phyloP scores from a whole-genome alignment of 1,284 basidiomycete species.

The Heliocybe sulcata region DNA sequence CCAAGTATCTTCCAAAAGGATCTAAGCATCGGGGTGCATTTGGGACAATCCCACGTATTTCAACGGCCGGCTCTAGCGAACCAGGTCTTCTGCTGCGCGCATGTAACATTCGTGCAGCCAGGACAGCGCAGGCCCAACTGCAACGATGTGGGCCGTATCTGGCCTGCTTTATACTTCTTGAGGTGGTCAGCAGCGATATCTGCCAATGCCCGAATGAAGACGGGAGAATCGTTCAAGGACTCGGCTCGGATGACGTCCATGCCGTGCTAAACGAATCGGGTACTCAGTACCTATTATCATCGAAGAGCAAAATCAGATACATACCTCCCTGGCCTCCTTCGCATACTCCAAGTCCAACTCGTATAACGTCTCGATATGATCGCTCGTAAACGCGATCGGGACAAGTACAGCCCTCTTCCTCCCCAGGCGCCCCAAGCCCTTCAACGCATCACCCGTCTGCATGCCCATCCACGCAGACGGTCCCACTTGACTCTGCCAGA shows the following conservation, averaged over 20 bases:
- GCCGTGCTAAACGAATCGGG: slow-evolving; percentile 41
- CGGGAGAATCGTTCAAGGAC: slow-evolving; percentile 97
- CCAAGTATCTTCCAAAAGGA: not conserved
- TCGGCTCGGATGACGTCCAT: slow-evolving; percentile 89
- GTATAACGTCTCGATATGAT: slow-evolving; percentile 98
- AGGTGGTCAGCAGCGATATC: slow-evolving; percentile 89
- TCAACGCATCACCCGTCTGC: slow-evolving; percentile 89
- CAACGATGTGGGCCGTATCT: slow-evolving; percentile 55
- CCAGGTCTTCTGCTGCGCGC: slow-evolving; percentile 85
- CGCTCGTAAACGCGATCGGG: slow-evolving; percentile 97
- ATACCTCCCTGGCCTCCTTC: slow-evolving; percentile 85
- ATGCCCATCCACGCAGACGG: slow-evolving; percentile 98
- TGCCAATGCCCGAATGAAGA: slow-evolving; percentile 94
- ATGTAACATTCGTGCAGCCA: slow-evolving; percentile 86
- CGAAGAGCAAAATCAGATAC: slow-evolving; percentile 16
- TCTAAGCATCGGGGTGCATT: too few relatives aligned
- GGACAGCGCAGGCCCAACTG: slow-evolving; percentile 91
- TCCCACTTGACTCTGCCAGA: slow-evolving; percentile 98
- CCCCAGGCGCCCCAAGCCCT: slow-evolving; percentile 86
- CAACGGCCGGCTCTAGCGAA: slow-evolving; percentile 54
- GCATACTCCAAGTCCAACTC: slow-evolving; percentile 95
- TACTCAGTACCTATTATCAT: slow-evolving; percentile 5
- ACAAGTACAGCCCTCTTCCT: slow-evolving; percentile 86
- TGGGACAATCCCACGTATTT: not conserved
- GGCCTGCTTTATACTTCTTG: slow-evolving; percentile 46